Conservation (phyloP, 345 rosid species). For the Schrenkiella parvula region DNA sequence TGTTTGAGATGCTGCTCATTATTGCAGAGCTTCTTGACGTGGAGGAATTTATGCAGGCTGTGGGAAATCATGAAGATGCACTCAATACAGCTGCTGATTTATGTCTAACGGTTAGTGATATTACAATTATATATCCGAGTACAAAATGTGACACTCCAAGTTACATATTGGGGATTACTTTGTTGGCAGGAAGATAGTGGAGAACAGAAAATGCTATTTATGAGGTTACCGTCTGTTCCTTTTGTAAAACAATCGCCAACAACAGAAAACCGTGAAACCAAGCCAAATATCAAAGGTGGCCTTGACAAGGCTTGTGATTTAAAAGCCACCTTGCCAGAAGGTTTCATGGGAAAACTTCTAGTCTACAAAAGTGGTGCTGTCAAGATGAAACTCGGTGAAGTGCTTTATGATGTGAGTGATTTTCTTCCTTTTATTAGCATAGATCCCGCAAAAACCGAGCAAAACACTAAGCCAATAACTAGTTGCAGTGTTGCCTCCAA, state of each 20-base stretch:
- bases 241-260: constrained; percentile 39
- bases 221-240: constrained; percentile 73
- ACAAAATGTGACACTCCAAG: not conserved
- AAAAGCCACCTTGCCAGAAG: constrained; percentile 55
- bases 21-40: constrained; percentile 62
- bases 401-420: constrained; percentile 61
- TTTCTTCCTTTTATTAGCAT: not conserved
- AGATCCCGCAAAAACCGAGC: not conserved
- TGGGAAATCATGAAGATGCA: constrained; percentile 43
- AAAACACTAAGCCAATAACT: not conserved
- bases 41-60: constrained; percentile 58
- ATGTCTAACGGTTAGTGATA: constrained; percentile 51
- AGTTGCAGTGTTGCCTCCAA: not conserved
- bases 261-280: constrained; percentile 35
- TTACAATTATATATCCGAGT: not conserved
- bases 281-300: not conserved
- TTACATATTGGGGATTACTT: constrained; percentile 2
- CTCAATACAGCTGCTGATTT: constrained; percentile 47
- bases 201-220: constrained; percentile 56
- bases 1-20: constrained; percentile 17
- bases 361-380: constrained; percentile 78
- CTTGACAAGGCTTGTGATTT: constrained; percentile 24
- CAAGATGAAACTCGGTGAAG: constrained; percentile 78
- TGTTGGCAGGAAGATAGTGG: constrained; percentile 56
- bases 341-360: constrained; percentile 82